Evolutionary conservation across 805 yeast species (phyloP).

Genomic region (Candida anglica): DNA sequence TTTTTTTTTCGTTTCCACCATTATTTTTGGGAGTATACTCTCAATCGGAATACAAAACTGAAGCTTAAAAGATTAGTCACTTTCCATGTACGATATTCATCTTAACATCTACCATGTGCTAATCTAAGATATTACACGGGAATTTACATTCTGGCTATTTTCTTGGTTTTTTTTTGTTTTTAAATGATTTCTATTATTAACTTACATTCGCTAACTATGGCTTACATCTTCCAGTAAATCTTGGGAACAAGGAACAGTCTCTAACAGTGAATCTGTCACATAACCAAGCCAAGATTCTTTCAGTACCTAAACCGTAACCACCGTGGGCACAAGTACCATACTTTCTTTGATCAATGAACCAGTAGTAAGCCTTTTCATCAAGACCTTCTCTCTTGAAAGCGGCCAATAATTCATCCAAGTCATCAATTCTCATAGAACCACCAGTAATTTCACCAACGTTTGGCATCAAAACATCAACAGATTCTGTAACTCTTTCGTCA

Average conservation of each 20-base stretch:
- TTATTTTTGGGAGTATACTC: no score
- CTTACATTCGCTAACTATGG: no score
- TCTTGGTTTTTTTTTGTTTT: no score
- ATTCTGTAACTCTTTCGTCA: conserved; percentile 93
- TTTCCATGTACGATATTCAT: no score
- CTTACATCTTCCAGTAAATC: conserved; percentile 96
- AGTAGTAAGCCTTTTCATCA: conserved; percentile 79
- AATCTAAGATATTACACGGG: no score
- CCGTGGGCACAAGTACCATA: conserved; percentile 99
- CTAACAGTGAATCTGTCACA: conserved; percentile 97
- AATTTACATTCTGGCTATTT: no score
- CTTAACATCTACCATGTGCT: no score
- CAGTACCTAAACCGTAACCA: conserved; percentile 98
- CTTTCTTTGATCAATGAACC: conserved; percentile 94
- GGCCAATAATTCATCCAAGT: conserved; percentile 75
- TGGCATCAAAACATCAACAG: conserved; percentile 98
- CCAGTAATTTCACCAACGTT: conserved; percentile 99
- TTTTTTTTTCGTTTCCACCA: no score
- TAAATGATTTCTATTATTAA: no score
- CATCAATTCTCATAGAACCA: conserved; percentile 96
- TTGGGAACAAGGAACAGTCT: conserved; percentile 96
- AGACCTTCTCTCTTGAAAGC: conserved; percentile 94
- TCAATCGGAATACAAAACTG: no score
- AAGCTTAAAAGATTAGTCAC: no score
- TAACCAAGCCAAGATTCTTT: conserved; percentile 97